phyloP scores from a whole-genome alignment of 2,329 filamentous ascomycete genomes.

The Madurella fahalii region DNA sequence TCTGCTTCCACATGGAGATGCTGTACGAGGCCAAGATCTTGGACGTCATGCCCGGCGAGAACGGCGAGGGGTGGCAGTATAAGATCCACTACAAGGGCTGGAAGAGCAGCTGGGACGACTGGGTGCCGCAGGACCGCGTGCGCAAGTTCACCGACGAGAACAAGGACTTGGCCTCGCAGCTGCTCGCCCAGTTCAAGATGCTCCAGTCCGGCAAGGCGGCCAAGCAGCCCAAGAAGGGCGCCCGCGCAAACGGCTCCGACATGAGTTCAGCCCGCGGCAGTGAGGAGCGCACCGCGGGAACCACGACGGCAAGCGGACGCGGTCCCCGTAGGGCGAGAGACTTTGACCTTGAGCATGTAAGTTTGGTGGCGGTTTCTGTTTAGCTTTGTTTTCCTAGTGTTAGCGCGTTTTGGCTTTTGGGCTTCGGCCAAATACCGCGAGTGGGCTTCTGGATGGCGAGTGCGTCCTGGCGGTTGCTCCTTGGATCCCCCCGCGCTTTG shows the following conservation, averaged over 20 bases:
- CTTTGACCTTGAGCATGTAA: slow-evolving; percentile 77
- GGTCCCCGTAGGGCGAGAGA: slow-evolving; percentile 73
- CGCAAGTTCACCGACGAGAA: slow-evolving; percentile 95
- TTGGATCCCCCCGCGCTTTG: background rate
- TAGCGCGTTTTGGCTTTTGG: slow-evolving; percentile 17
- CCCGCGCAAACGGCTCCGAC: slow-evolving; percentile 46
- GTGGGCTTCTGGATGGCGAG: background rate
- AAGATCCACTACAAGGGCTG: slow-evolving; percentile 98
- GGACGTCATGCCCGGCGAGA: slow-evolving; percentile 68
- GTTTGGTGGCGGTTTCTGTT: slow-evolving; percentile 30
- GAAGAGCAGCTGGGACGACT: slow-evolving; percentile 99
- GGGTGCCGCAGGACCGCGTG: slow-evolving; percentile 90
- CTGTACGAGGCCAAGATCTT: slow-evolving; percentile 97
- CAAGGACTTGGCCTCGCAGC: slow-evolving; percentile 75
- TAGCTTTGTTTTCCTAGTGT: slow-evolving; percentile 19
- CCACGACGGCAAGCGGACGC: slow-evolving; percentile 57
- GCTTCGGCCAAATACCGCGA: background rate
- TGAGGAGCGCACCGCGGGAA: slow-evolving; percentile 63
- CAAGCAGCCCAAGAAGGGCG: slow-evolving; percentile 56
- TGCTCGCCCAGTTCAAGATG: slow-evolving; percentile 64
- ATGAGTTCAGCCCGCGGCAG: slow-evolving; percentile 66
- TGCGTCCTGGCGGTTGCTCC: background rate
- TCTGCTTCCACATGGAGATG: slow-evolving; percentile 96
- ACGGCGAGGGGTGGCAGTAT: slow-evolving; percentile 72
- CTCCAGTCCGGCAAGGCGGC: slow-evolving; percentile 45